Evolutionary conservation across 805 yeast species (phyloP).

Genomic region (Pichia cephalocereana): DNA sequence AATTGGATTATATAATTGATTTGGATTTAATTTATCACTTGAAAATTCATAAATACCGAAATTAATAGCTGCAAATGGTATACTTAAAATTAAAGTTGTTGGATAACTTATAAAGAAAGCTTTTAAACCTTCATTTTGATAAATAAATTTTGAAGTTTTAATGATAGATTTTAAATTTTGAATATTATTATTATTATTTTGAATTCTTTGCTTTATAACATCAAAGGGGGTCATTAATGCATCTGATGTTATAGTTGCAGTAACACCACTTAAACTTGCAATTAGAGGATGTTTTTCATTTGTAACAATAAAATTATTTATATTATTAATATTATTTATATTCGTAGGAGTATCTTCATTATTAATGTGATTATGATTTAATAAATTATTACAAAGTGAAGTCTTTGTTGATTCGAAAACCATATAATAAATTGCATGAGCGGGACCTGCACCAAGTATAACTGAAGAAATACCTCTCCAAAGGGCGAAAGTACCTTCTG

Average conservation of each 20-base stretch:
- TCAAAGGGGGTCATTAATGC: slow-evolving; percentile 98
- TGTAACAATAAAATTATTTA: slow-evolving; percentile 32
- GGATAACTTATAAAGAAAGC: slow-evolving; percentile 92
- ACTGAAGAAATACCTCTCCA: slow-evolving; percentile 95
- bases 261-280: slow-evolving; percentile 82
- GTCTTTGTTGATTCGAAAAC: slow-evolving; percentile 81
- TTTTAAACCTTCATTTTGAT: slow-evolving; percentile 54
- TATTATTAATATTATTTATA: slow-evolving; percentile 3
- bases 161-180: slow-evolving; percentile 10
- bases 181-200: slow-evolving; percentile 25
- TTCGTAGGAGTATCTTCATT: neutral
- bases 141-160: slow-evolving; percentile 34
- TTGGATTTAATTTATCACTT: slow-evolving; percentile 72
- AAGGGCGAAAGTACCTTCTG: slow-evolving; percentile 80
- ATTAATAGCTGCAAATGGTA: slow-evolving; percentile 92
- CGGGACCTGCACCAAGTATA: slow-evolving; percentile 97
- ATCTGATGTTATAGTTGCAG: slow-evolving; percentile 88
- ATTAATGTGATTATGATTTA: slow-evolving; percentile 24
- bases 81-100: slow-evolving; percentile 82
- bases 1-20: slow-evolving; percentile 72
- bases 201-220: slow-evolving; percentile 93
- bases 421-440: slow-evolving; percentile 94
- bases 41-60: slow-evolving; percentile 86
- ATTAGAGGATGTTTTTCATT: slow-evolving; percentile 69
- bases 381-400: slow-evolving; percentile 30